These are phyloP conservation scores for Endoconidiophora polonica DNA, from an alignment of 2,329 filamentous ascomycete genomes.

Conservation along the genomic window DNA sequence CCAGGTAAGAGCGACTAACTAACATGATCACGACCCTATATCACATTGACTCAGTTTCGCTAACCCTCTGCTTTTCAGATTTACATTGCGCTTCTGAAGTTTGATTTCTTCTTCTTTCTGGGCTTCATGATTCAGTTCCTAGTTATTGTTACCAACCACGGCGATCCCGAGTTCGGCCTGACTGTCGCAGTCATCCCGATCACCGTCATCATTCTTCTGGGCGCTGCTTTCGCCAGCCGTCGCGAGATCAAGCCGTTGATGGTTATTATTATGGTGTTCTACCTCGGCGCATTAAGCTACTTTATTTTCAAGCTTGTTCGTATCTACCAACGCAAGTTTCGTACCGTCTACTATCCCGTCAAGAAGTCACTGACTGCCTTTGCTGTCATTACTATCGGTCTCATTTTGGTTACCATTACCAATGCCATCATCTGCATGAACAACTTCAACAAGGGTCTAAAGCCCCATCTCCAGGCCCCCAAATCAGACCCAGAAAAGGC, in stretches of 20 bases:
- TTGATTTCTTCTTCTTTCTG: slow-evolving; percentile 99
- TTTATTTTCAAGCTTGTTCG: slow-evolving; percentile 97
- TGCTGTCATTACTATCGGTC: slow-evolving; percentile 75
- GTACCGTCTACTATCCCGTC: slow-evolving; percentile 54
- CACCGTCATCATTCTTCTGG: slow-evolving; percentile 74
- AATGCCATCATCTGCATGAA: slow-evolving; percentile 75
- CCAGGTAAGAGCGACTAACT: slow-evolving; percentile 44
- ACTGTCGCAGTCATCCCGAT: slow-evolving; percentile 82
- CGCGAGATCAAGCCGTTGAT: slow-evolving; percentile 70
- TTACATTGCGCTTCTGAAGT: slow-evolving; percentile 93
- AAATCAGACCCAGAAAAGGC: slow-evolving; percentile 35
- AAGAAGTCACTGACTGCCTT: slow-evolving; percentile 81
- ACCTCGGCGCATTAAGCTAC: slow-evolving; percentile 78
- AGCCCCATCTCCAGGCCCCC: slow-evolving; percentile 57
- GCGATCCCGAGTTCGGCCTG: slow-evolving; percentile 61
- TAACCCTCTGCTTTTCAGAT: slow-evolving; percentile 38
- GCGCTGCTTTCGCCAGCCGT: slow-evolving; percentile 66
- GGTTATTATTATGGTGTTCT: slow-evolving; percentile 62
- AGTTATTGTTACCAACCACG: slow-evolving; percentile 62
- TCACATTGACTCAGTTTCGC: background rate
- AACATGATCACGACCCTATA: background rate
- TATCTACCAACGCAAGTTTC: slow-evolving; percentile 60
- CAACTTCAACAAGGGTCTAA: slow-evolving; percentile 83
- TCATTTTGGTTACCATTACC: slow-evolving; percentile 75
- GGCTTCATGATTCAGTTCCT: slow-evolving; percentile 97